Base-by-base conservation (phyloP, 805 yeast genomes). In the Torulaspora gathmanii region DNA sequence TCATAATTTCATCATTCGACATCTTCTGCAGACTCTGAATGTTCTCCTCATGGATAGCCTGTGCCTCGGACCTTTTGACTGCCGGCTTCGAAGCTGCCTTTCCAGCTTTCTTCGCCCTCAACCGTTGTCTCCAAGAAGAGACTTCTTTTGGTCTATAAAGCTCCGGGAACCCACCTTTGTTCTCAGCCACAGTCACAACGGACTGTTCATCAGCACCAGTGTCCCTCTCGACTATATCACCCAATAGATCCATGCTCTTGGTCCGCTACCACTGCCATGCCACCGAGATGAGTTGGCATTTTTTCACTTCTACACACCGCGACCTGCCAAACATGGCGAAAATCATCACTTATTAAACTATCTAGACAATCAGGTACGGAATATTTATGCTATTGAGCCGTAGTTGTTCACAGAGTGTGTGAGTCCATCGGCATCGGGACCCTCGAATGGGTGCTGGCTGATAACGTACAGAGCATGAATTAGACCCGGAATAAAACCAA, bases 31-130 rank as follows among this genome's bases (percentile, higher is more conserved):
- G 61, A 33, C 73, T 70, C 30, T 79, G 77, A 49, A 85, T 63
- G 62, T 88, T 90, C 57, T 89, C 95, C 45, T 75, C 61, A 60
- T 87, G 91, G 17, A 89, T 86, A 58, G 78, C 74, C 52, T 84
- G 90, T 0, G 83, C 78, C 54, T 86, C 95, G 0, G 82, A 75
- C 48, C 26, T 49, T 53, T 60, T 7, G 64, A 56, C 11, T 55
- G 45, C 37, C 16, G 41, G 35, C 11, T 30, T 3, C 2, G 25
- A 7, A 22, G 25, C 25, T 10, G 16, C 9, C 17, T n/a, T 29
- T 3, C 17, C 39, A 7, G 39, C 37, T 27, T 26, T 23, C 31
- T 33, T 36, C 37, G 42, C 35, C 8, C 33, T 19, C 33, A 71
- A 57, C 46, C 76, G 63, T 40, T 69, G 70, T 52, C 70, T 70